Evolutionary conservation across 2,329 filamentous ascomycete genomes (phyloP).

Genomic region (Leptographium galeiforme): DNA sequence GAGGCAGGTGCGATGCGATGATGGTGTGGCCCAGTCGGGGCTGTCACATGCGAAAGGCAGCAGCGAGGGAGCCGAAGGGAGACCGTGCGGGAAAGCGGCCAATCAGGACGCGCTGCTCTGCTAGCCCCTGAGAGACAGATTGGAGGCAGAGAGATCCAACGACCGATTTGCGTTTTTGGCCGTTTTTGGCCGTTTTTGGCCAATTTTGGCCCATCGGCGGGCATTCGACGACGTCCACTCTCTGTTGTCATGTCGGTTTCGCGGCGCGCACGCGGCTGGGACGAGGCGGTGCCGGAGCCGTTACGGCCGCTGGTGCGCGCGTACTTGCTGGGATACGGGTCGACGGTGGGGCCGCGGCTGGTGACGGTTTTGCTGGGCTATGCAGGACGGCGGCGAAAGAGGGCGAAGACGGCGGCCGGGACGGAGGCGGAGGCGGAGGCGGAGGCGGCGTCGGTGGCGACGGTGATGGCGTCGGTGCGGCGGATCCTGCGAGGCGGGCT

Average conservation of each 20-base stretch:
- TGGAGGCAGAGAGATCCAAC: too few relatives aligned
- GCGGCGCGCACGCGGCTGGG: constrained; percentile 8
- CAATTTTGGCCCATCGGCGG: too few relatives aligned
- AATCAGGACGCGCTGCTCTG: too few relatives aligned
- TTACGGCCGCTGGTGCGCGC: constrained; percentile 44
- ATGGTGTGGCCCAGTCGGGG: too few relatives aligned
- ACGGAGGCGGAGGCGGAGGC: constrained; percentile 10
- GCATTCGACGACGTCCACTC: too few relatives aligned
- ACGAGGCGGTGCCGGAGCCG: constrained; percentile 29
- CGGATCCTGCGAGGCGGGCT: constrained; percentile 37
- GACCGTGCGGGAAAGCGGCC: too few relatives aligned
- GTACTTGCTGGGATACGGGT: constrained; percentile 47
- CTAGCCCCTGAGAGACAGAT: too few relatives aligned
- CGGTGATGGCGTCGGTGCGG: constrained; percentile 16
- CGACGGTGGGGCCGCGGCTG: constrained; percentile 42
- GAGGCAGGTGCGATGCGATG: too few relatives aligned
- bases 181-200: too few relatives aligned
- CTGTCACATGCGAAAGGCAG: too few relatives aligned
- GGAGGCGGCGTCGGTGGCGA: not conserved
- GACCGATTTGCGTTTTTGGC: too few relatives aligned
- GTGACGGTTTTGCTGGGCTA: constrained; percentile 40
- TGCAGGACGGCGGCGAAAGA: constrained; percentile 20
- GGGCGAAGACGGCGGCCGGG: constrained; percentile 9
- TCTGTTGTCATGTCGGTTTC: not conserved
- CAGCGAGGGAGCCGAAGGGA: too few relatives aligned